Percentiles rank a stretch among this genome's conserved stretches.
Evolutionary conservation across 257 asterid species (phyloP).

Genomic region (Anisodus tanguticus): DNA sequence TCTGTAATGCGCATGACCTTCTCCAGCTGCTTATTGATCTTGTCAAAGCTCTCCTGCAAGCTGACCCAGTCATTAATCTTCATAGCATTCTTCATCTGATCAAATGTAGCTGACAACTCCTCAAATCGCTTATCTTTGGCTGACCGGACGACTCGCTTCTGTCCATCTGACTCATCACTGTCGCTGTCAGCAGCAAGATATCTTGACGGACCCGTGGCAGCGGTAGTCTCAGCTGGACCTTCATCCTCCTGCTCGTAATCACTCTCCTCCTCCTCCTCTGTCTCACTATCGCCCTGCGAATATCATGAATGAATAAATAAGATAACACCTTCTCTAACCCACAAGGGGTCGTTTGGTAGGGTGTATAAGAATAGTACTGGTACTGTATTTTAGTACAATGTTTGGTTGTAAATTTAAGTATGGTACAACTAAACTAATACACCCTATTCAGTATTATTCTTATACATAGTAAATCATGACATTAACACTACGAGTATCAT

Average conservation of each 20-base stretch:
- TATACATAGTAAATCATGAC: no score
- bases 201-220: constrained; percentile 40
- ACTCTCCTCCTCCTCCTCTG: constrained; percentile 63
- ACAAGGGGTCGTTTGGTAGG: not conserved
- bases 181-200: constrained; percentile 58
- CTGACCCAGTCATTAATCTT: constrained; percentile 95
- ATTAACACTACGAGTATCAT: no score
- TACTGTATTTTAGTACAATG: no score
- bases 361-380: no score
- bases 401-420: no score
- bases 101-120: constrained; percentile 81
- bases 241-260: constrained; percentile 54
- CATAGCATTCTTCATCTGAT: constrained; percentile 95
- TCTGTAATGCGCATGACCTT: constrained; percentile 87
- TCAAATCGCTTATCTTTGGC: constrained; percentile 85
- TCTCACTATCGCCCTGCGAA: constrained; percentile 69
- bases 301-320: constrained; percentile 3
- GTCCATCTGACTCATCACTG: constrained; percentile 67
- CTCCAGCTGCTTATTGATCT: constrained; percentile 90
- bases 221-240: constrained; percentile 42
- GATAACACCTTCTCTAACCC: not conserved
- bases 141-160: constrained; percentile 76
- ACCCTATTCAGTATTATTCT: no score
- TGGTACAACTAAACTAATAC: no score
- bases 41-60: constrained; percentile 92